Conservation (phyloP, 108 stramenopile genomes). For the Nitzschia putrida region DNA sequence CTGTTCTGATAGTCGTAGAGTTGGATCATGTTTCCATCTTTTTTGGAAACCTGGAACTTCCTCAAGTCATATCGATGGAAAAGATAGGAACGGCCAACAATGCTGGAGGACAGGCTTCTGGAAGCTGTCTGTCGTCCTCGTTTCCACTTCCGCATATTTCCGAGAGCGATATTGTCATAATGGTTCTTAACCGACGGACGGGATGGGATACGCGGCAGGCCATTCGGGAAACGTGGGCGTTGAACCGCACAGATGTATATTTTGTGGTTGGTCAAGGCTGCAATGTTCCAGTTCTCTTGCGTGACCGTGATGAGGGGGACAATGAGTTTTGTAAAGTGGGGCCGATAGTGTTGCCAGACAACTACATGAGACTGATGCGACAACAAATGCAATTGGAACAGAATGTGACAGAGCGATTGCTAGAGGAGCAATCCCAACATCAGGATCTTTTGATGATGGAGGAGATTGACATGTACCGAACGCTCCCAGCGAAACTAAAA, state of each 20-base stretch:
- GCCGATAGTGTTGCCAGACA: background rate
- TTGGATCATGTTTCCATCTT: no score
- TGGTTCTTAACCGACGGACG: slow-evolving; percentile 20
- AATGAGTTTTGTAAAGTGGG: background rate
- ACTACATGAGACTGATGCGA: background rate
- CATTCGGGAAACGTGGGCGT: slow-evolving; percentile 35
- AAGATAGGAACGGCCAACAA: no score
- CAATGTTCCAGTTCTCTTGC: slow-evolving; percentile 2
- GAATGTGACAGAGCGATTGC: background rate
- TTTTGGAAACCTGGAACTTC: no score
- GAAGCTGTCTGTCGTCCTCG: no score
- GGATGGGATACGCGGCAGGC: slow-evolving; percentile 16
- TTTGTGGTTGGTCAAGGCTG: slow-evolving; percentile 32
- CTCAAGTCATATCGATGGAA: no score
- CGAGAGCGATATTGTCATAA: slow-evolving; percentile 15
- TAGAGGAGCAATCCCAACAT: slow-evolving; percentile 14
- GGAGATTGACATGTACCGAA: slow-evolving; percentile 16
- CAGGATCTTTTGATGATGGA: slow-evolving; percentile 20
- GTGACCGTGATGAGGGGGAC: slow-evolving; percentile 1
- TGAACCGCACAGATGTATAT: slow-evolving; percentile 11
- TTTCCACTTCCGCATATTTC: slow-evolving; percentile 1
- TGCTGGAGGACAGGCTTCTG: no score
- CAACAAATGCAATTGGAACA: slow-evolving; percentile 8
- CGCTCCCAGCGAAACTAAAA: slow-evolving; percentile 19
- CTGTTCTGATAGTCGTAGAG: no score